Conservation (phyloP, 1,139 yeast genomes). For the Yamadazyma triangularis region DNA sequence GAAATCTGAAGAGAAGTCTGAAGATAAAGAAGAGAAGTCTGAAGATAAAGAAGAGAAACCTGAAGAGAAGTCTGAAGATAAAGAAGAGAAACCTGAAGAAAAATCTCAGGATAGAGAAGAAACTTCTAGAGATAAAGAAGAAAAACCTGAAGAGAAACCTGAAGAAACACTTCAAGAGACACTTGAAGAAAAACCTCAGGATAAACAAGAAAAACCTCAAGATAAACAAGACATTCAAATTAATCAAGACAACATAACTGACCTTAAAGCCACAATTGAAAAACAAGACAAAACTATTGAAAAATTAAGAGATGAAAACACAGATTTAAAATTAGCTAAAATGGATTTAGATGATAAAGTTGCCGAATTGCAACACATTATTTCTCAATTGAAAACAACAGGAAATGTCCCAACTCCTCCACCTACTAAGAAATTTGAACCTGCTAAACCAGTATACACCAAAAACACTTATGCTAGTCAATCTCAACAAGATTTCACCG, state of each 20-base stretch:
- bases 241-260: background rate
- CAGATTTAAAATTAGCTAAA: conserved; percentile 38
- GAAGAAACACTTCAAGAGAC: conserved; percentile 1
- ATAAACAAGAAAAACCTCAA: conserved; percentile 2
- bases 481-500: conserved; percentile 24
- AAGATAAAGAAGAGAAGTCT: conserved; percentile 2
- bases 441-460: conserved; percentile 34
- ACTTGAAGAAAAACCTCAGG: conserved; percentile 1
- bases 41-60: conserved; percentile 8
- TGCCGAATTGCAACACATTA: conserved; percentile 19
- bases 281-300: conserved; percentile 34
- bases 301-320: conserved; percentile 40
- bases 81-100: conserved; percentile 6
- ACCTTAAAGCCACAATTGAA: conserved; percentile 20
- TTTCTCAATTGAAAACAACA: conserved; percentile 11
- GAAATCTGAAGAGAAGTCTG: conserved; percentile 2
- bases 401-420: background rate
- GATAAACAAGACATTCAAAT: conserved; percentile 10
- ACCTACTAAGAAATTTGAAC: conserved; percentile 13
- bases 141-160: conserved; percentile 9
- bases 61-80: conserved; percentile 6
- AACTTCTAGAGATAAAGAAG: conserved; percentile 4
- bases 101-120: conserved; percentile 4
- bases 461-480: conserved; percentile 31
- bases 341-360: conserved; percentile 45